Base-by-base conservation (phyloP, 345 rosid species). In the Ricinus communis region DNA sequence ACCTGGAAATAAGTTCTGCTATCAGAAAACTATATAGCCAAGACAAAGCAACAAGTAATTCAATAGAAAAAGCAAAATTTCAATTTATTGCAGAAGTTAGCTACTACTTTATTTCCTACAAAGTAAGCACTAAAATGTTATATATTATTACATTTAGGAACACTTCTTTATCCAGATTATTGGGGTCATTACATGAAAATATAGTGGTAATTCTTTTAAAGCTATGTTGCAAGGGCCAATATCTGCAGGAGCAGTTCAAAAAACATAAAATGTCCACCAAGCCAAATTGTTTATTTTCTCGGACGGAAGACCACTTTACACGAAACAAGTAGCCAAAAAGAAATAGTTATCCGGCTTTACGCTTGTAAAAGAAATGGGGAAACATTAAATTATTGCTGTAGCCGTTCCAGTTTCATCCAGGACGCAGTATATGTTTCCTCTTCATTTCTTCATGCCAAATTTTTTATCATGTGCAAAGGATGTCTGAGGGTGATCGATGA, bases 1-100 rank as follows among this genome's bases (percentile, higher is more conserved):
- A 90, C 96, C 99, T 95, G 69, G 28, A 62, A 41, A 70, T n/a
- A 38, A 66, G 60, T 5, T 45, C 10, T 58, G 0, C 22, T n/a
- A 53, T 53, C 25, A 22, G 28, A 4, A 43, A 9, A 8, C 1
- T 43, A 1, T 43, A 43, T 8, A 43, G 47, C 1, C 47, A 43
- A 33, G 47, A 43, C 47, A 4, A 4, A 9, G 8, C 8, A 43
- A 43, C 8, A 43, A 43, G 4, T 43, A 8, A 43, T 43, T 8
- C 47, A 43, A 9, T 43, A 12, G 5, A 54, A 22, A 52, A 1
- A 9, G 15, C 24, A 8, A 6, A 22, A 8, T 22, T 14, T 25
- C 21, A 63, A 33, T 33, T 33, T 33, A 33, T 33, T 2, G 2
- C 38, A 33, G 5, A 12, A 40, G 30, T 61, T 40, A 11, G 21